Base-by-base conservation (phyloP, 2,329 filamentous ascomycete genomes). In the Beauveria rudraprayagi region DNA sequence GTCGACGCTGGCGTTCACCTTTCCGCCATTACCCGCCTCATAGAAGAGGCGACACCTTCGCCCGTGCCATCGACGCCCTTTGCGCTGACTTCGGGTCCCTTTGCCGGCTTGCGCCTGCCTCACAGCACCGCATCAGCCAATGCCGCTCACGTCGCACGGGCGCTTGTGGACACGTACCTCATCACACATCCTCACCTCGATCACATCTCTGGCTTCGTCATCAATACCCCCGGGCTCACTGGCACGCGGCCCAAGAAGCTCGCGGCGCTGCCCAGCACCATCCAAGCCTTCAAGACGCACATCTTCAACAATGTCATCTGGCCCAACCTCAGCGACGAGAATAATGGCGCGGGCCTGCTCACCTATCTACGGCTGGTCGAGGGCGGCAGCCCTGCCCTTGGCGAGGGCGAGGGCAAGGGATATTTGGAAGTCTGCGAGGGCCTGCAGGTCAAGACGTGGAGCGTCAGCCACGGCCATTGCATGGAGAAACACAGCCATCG, bases 291-390 rank as follows among this genome's bases (percentile, higher is more conserved):
- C 74, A 97, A 96, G 72, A 86, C 81, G 0, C 92, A 99, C 74
- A 91, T 99, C 63, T 99, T 99, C 78, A 99, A 99, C 75, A 95
- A 97, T 69, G 79, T 96, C 62, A 96, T 97, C 59, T 99, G 94
- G 94, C 94, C 94, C 0, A 99, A 99, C 67, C 77, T 99, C 44
- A 95, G 91, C 0, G 93, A 99, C 69, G 94, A 99, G 75, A 94
- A 96, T 71, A 92, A 92, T 40, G 94, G 94, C 26, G 92, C 92
- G 4, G 94, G 94, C 0, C 81, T 99, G 30, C 86, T 99, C 40
- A 96, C 91, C 0, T 97, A 96, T 67, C 87, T 92, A 71, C 85
- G 94, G 17, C 79, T 99, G 10, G 87, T 91, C 5, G 92, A 97
- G 70, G 93, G 92, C 11, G 93, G 93, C 3, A 94, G 93, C 63